Evolutionary conservation across 164 flowering plant genomes (phyloP), one percentile per base, ranked within the genome.

Genomic region (Annona cherimola): DNA sequence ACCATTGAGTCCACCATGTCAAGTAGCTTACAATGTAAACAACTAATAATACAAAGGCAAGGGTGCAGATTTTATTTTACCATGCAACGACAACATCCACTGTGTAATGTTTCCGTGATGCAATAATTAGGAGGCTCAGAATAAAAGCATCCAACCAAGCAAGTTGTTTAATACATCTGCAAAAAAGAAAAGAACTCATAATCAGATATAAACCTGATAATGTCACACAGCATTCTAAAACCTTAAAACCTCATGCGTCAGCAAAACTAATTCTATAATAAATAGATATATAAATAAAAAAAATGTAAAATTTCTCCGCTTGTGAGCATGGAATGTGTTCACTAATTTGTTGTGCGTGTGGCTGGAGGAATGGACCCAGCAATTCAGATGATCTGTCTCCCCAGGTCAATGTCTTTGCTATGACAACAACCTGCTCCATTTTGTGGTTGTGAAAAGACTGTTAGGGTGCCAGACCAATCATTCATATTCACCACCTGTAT

Each of bases 51-150:
- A 20, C 35, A 41, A 63, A 40, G 66, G 9, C 57, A 50, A 40
- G 44, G 44, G 16, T 4, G 44, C 7, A 9, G 2, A 5, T 4
- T 39, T 4, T 41, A 18, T 64, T 16, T 40, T 64, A 64, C 91
- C 91, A 88, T 71, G 91, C 91, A 68, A 88, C 88, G 50, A 89
- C 84, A 60, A 80, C 76, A 71, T 81, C 87, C 42, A 86, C 88
- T 5, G 84, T 78, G 83, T 93, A 95, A 79, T 93, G 99, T 75
- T 91, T 95, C 69, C 96, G 92, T 26, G 98, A 93, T 67, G 99
- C 98, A 63, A 95, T 64, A 75, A 95, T 93, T 82, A 95, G 77
- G 39, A 93, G 75, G 86, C 99, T 93, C 77, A 87, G 94, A 65
- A 74, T 71, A 71, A 89, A 80, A 41, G 87, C 95, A 69, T 84